Percentiles rank a stretch among this genome's conserved stretches.
These are phyloP conservation scores for Elaeis oleifera DNA, from an alignment of 202 grass and related monocot species.

Conservation along the genomic window DNA sequence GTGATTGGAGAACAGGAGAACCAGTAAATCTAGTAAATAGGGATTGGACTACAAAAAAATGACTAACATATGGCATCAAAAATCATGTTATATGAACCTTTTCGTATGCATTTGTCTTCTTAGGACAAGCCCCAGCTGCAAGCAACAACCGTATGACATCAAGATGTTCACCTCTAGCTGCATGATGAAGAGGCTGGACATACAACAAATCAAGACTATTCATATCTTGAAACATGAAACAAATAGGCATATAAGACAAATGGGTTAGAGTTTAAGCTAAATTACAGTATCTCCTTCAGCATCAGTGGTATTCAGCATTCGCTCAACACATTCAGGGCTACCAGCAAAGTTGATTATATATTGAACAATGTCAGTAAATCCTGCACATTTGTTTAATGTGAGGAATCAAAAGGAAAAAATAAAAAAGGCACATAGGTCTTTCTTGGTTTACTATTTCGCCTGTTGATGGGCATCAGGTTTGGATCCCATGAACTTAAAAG, in stretches of 20 bases:
- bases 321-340: conserved; percentile 25
- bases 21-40: background rate
- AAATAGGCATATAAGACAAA: background rate
- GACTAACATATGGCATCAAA: background rate
- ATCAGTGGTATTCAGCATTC: conserved; percentile 64
- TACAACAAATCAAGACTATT: conserved; percentile 6
- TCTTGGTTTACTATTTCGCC: background rate
- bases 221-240: background rate
- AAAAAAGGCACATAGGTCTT: background rate
- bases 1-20: background rate
- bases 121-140: conserved; percentile 59
- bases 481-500: background rate
- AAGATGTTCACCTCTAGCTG: conserved; percentile 86
- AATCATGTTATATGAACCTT: conserved; percentile 27
- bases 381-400: conserved; percentile 19
- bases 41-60: background rate
- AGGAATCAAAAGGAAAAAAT: background rate
- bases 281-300: conserved; percentile 92
- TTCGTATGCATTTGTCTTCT: conserved; percentile 60
- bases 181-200: conserved; percentile 85
- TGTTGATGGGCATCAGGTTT: background rate
- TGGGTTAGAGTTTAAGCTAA: background rate
- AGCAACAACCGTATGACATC: conserved; percentile 65
- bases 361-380: conserved; percentile 69
- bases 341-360: conserved; percentile 59